A percentile compares a stretch with the other conserved stretches of the same genome.
These are phyloP conservation scores for Ascochyta lentis DNA, from an alignment of 2,329 filamentous ascomycete species.

Conservation along the genomic window DNA sequence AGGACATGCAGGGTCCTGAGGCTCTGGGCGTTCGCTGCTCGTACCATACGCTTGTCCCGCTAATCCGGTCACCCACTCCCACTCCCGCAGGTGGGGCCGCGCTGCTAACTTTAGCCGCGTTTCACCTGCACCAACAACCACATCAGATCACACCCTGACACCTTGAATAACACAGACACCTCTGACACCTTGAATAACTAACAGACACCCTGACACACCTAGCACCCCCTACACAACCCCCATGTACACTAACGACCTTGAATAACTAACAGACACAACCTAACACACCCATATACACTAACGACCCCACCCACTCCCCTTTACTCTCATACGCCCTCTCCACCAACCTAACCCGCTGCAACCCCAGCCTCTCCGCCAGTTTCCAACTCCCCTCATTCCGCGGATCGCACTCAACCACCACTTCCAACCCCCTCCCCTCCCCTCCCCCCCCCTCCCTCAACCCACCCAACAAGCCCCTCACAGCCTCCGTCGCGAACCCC, in stretches of 20 bases:
- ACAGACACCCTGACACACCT: too few species aligned
- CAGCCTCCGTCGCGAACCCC: conserved; percentile 43
- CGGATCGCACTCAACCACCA: conserved; percentile 48
- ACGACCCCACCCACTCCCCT: conserved; percentile 42
- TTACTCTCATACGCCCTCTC: conserved; percentile 41
- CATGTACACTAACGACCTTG: too few species aligned
- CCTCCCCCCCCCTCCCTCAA: conserved; percentile 21
- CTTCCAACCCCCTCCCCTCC: conserved; percentile 18
- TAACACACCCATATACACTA: conserved; percentile 21
- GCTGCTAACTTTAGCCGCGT: conserved; percentile 4
- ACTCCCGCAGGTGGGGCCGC: conserved; percentile 11
- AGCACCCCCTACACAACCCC: too few species aligned
- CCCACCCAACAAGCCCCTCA: conserved; percentile 33
- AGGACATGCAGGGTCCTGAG: conserved; percentile 1
- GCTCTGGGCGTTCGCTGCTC: conserved; percentile 1
- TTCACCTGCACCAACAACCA: not conserved
- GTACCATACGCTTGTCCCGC: not conserved
- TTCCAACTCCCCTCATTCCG: conserved; percentile 39
- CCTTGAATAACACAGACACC: too few species aligned
- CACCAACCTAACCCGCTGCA: conserved; percentile 31
- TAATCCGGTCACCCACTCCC: conserved; percentile 4
- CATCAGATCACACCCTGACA: too few species aligned
- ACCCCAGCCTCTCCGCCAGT: conserved; percentile 41
- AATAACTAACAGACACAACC: too few species aligned
- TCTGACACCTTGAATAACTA: too few species aligned